Evolutionary conservation across 495 filamentous ascomycete genomes (phyloP).

Genomic region (Neurospora sp.): DNA sequence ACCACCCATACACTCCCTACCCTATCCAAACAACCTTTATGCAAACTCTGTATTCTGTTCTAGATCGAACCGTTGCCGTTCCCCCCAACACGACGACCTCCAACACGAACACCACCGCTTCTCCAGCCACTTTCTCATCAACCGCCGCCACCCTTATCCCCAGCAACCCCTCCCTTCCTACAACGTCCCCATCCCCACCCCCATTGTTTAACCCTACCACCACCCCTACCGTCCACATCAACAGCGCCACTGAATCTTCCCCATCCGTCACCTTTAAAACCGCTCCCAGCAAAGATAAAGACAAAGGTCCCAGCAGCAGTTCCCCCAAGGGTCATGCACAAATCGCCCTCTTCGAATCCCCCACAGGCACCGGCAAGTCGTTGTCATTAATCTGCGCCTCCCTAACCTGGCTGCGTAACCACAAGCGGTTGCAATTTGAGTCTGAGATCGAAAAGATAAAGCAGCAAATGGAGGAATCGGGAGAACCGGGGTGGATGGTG

Average conservation of each 20-base stretch:
- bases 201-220: neutral
- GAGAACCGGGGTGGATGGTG: constrained; percentile 85
- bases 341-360: constrained; percentile 87
- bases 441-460: constrained; percentile 23
- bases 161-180: neutral
- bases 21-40: constrained; percentile 86
- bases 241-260: neutral
- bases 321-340: constrained; percentile 50
- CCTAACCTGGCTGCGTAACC: constrained; percentile 84
- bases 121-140: neutral
- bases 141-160: neutral
- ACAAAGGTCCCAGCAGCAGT: neutral
- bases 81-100: neutral
- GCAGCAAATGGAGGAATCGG: constrained; percentile 38
- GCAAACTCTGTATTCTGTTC: constrained; percentile 70
- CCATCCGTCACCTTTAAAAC: neutral
- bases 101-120: neutral
- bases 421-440: constrained; percentile 61
- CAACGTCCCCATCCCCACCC: neutral
- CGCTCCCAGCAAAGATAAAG: neutral
- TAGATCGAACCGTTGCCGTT: constrained; percentile 36
- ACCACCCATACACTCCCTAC: constrained; percentile 90
- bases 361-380: constrained; percentile 91
- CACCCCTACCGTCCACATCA: neutral
- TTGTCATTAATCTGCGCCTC: constrained; percentile 88